These are phyloP conservation scores for Podaxis sp. DNA, from an alignment of 768 basidiomycete species.

Conservation along the genomic window DNA sequence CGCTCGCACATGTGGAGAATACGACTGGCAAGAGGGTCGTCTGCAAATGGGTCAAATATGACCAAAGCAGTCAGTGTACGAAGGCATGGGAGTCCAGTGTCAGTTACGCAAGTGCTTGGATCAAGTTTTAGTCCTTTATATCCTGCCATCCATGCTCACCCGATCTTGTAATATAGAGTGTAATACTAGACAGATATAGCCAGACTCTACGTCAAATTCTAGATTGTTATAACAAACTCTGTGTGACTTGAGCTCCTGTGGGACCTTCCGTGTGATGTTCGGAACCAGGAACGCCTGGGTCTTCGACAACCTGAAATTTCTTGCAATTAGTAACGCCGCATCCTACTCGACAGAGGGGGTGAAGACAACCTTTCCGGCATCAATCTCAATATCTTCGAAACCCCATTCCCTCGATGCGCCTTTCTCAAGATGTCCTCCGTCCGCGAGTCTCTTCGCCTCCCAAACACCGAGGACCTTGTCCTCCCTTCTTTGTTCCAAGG, in stretches of 20 bases:
- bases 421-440: conserved; percentile 57
- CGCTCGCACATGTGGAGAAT: conserved; percentile 59
- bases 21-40: conserved; percentile 32
- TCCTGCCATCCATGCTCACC: background rate
- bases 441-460: conserved; percentile 47
- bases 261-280: conserved; percentile 58
- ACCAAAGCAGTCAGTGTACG: conserved; percentile 82
- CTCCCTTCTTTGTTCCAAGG: conserved; percentile 11
- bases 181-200: conserved; percentile 1
- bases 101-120: conserved; percentile 92
- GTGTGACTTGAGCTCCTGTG: conserved; percentile 50
- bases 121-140: conserved; percentile 46
- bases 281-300: conserved; percentile 67
- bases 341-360: background rate
- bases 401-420: conserved; percentile 76
- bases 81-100: conserved; percentile 83
- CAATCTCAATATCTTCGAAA: conserved; percentile 67
- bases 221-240: conserved; percentile 36
- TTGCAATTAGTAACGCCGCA: background rate
- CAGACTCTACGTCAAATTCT: background rate
- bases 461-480: conserved; percentile 41
- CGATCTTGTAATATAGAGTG: conserved; percentile 5
- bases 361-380: conserved; percentile 48
- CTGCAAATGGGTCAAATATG: conserved; percentile 88
- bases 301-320: conserved; percentile 58